Evolutionary conservation across 306 rosid genomes (phyloP), one percentile per base, ranked within the genome.

Genomic region (Spatholobus suberectus): DNA sequence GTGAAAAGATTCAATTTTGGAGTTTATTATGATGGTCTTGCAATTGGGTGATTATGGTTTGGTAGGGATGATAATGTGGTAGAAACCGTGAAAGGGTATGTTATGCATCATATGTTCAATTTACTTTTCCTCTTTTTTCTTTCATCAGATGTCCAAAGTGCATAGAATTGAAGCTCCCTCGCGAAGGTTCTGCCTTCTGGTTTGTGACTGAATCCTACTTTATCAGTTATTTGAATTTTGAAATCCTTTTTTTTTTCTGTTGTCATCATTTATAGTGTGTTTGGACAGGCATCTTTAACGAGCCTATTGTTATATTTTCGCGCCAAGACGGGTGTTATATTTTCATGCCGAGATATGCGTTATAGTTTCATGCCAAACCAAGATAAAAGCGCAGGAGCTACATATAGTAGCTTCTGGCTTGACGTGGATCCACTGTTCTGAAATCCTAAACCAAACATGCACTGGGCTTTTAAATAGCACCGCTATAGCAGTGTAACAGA

Each of bases 141-240:
- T 41, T 75, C 5, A 44, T 9, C 81, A 96, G 98, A 90, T 96
- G 99, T 82, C 98, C 99, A 7, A 96, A 96, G 87, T 96, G 99
- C 76, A 67, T 94, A 82, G 92, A 94, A 49, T 85, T 96, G 87
- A 96, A 91, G 93, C 96, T 96, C 84, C 94, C 98, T 38, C 96
- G 97, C 1, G 95, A 92, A 84, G 89, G 85, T 59, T 90, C 98
- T 37, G 92, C 99, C 46, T 96, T 96, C 94, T 96, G 97, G 99
- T 96, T 24, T 76, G 99, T 91, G 79, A 80, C 57, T 68, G 20
- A 65, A 40, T 73, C 32, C 65, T 57, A 21, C 75, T 63, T 70
- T 54, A 6, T 37, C 20, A 35, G 34, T 20, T 21, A 44, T 74
- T 80, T 54, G 24, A 20, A 34, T 54, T 77, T 80, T 47, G 35